These are phyloP conservation scores for Ettlia oleoabundans DNA, from an alignment of 139 green algal species.

Conservation along the genomic window DNA sequence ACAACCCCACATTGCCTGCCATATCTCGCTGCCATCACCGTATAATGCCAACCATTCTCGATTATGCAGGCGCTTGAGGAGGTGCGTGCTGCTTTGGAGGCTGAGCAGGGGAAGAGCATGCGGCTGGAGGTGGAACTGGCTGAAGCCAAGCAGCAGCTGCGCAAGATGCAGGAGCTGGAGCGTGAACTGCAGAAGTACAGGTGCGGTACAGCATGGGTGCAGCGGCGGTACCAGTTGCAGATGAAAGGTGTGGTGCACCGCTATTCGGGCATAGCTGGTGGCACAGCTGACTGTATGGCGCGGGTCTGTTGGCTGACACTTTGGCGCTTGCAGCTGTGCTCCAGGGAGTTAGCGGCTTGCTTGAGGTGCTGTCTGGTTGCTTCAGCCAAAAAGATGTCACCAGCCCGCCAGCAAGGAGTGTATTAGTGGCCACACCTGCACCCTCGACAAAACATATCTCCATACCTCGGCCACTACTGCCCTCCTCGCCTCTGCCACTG, in stretches of 20 bases:
- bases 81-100: conserved; percentile 41
- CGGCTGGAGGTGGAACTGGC: conserved; percentile 67
- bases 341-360: too few relatives aligned
- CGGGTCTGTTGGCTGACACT: background rate
- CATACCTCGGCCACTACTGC: background rate
- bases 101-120: conserved; percentile 58
- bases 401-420: too few relatives aligned
- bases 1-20: too few relatives aligned
- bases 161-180: conserved; percentile 53
- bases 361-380: too few relatives aligned
- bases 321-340: too few relatives aligned
- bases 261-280: background rate
- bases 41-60: background rate
- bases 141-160: conserved; percentile 51
- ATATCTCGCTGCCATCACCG: too few relatives aligned
- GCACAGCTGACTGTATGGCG: background rate
- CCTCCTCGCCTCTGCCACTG: background rate
- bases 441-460: too few relatives aligned
- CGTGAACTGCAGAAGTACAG: conserved; percentile 51
- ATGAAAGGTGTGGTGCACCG: background rate
- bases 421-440: too few relatives aligned
- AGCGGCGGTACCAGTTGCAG: background rate
- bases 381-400: too few relatives aligned
- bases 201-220: background rate
- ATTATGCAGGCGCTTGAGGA: conserved; percentile 24